A percentile compares a stretch with the other conserved stretches of the same genome.
These are phyloP conservation scores for Panellus pusillus DNA, from an alignment of 768 basidiomycete species.

Conservation along the genomic window DNA sequence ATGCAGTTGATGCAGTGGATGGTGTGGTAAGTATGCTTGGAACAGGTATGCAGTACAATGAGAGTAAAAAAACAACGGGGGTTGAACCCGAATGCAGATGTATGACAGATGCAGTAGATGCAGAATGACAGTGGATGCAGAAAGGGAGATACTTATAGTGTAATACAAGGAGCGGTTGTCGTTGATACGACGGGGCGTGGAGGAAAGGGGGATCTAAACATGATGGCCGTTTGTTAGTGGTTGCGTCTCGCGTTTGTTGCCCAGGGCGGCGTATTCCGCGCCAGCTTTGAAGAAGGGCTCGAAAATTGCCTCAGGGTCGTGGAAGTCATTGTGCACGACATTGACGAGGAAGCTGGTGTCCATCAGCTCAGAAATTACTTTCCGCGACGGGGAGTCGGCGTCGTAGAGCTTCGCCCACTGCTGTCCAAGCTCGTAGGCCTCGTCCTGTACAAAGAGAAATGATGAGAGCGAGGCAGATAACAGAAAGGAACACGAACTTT, in stretches of 20 bases:
- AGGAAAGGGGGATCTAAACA: constrained; percentile 19
- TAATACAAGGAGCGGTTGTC: constrained; percentile 2
- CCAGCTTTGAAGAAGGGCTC: constrained; percentile 80
- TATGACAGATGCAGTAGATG: constrained; percentile 21
- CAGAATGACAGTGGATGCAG: constrained; percentile 21
- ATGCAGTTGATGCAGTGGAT: constrained; percentile 62
- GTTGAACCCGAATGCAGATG: constrained; percentile 74
- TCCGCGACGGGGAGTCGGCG: constrained; percentile 67
- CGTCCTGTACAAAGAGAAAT: constrained; percentile 57
- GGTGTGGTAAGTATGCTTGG: constrained; percentile 16
- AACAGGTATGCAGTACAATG: constrained; percentile 24
- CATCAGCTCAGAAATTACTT: constrained; percentile 78
- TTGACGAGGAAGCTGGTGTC: constrained; percentile 85
- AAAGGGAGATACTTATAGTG: constrained; percentile 17
- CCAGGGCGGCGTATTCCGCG: constrained; percentile 50
- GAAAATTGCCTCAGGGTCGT: constrained; percentile 81
- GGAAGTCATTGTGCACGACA: constrained; percentile 96
- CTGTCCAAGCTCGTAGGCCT: constrained; percentile 87
- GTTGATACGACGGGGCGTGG: constrained; percentile 3
- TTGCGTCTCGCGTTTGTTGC: constrained; percentile 31
- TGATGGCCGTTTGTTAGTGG: constrained; percentile 44
- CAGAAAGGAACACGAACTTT: constrained; percentile 53
- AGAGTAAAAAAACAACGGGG: constrained; percentile 57
- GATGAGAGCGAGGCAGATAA: constrained; percentile 5
- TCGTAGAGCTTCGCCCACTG: constrained; percentile 93